Evolutionary conservation across 73 alveolate genomes (phyloP).

Genomic region (Stentor coeruleus): DNA sequence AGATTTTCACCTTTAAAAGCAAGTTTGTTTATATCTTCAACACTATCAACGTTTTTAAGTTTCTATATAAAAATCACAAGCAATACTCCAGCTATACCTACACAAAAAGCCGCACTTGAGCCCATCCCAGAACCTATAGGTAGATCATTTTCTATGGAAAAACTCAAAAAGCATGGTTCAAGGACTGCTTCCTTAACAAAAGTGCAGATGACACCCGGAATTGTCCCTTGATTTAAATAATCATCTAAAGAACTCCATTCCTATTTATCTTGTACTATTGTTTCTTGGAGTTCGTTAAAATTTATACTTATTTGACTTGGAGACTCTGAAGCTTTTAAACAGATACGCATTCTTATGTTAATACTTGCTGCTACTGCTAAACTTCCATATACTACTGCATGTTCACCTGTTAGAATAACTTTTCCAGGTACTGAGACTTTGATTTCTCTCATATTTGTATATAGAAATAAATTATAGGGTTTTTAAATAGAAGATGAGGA

Average conservation of each 20-base stretch:
- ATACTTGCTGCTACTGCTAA: conserved; percentile 69
- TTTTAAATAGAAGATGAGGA: not conserved
- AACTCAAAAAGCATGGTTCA: no score
- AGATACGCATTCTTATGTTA: conserved; percentile 35
- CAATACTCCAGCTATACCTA: conserved; percentile 35
- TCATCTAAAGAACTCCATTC: not conserved
- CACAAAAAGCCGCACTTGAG: conserved; percentile 70
- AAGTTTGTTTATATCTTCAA: conserved; percentile 12
- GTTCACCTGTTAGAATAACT: conserved; percentile 81
- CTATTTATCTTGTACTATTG: not conserved
- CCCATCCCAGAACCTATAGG: conserved; percentile 90
- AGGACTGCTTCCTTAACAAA: no score
- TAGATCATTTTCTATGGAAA: conserved; percentile 23
- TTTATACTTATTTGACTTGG: not conserved
- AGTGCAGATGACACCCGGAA: no score
- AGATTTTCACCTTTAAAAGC: conserved; percentile 16
- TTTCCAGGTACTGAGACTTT: conserved; percentile 58
- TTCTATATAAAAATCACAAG: not conserved
- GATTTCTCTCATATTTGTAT: not conserved
- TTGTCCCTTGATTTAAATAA: not conserved
- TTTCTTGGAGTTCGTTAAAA: not conserved
- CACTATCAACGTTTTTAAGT: not conserved
- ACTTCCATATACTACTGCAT: conserved; percentile 82
- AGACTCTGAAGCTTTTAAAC: not conserved
- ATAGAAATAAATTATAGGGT: not conserved